A percentile compares a stretch with the other conserved stretches of the same genome.
These are phyloP conservation scores for Cicer bijugum DNA, from an alignment of 306 rosid genomes.

Conservation along the genomic window DNA sequence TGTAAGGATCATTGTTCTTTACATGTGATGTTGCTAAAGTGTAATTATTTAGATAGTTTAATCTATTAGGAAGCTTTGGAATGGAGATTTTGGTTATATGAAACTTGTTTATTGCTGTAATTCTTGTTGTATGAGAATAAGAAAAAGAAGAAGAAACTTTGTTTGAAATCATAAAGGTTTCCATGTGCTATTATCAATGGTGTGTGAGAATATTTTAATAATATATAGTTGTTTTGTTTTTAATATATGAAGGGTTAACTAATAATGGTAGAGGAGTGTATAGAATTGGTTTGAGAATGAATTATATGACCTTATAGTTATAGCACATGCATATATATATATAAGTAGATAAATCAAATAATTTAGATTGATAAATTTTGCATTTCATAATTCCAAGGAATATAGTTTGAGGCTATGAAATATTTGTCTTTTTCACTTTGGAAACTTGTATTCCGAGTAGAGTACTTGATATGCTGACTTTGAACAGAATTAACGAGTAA, in stretches of 20 bases:
- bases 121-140: conserved; percentile 22
- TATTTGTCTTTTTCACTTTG: conserved; percentile 22
- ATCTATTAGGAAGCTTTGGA: conserved; percentile 46
- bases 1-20: not conserved
- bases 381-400: not conserved
- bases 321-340: conserved; percentile 21
- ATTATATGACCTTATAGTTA: not conserved
- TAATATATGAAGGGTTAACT: conserved; percentile 36
- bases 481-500: conserved; percentile 57
- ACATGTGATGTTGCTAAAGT: not conserved
- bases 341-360: not conserved
- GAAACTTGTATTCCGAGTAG: conserved; percentile 30
- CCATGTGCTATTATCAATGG: conserved; percentile 46
- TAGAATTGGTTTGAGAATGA: conserved; percentile 20
- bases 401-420: not conserved
- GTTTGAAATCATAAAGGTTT: conserved; percentile 45
- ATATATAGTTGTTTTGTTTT: not conserved
- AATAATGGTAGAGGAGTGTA: not conserved
- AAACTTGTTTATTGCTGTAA: conserved; percentile 46
- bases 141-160: conserved; percentile 40
- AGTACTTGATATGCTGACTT: conserved; percentile 55
- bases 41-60: conserved; percentile 44
- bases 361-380: not conserved
- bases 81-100: conserved; percentile 38
- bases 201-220: conserved; percentile 11